phyloP scores from a whole-genome alignment of 768 basidiomycete genomes.

The Saitozyma sp. region DNA sequence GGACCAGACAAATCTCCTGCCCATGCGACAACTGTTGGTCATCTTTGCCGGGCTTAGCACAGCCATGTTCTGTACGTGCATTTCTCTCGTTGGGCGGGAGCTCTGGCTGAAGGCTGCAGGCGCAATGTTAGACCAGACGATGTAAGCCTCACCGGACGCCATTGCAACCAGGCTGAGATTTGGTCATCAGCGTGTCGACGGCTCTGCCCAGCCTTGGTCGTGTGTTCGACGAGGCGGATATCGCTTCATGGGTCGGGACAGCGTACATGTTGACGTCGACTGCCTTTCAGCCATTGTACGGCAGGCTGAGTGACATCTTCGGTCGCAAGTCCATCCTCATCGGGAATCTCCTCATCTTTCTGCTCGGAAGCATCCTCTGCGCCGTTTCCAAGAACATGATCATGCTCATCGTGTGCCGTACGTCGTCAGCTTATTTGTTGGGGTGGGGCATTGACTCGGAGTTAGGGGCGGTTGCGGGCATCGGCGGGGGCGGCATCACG shows the following conservation, averaged over 20 bases:
- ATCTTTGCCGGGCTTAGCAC: conserved; percentile 65
- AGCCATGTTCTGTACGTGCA: conserved; percentile 64
- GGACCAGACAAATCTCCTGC: conserved; percentile 75
- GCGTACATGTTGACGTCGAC: conserved; percentile 64
- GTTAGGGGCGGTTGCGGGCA: conserved; percentile 67
- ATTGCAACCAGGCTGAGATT: background rate
- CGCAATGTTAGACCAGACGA: conserved; percentile 69
- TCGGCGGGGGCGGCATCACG: conserved; percentile 70
- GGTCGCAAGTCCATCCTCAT: conserved; percentile 64
- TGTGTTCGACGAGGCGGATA: conserved; percentile 65
- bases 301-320: conserved; percentile 52
- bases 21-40: conserved; percentile 63
- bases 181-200: conserved; percentile 60
- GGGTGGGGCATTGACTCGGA: no score
- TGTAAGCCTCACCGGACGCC: conserved; percentile 47
- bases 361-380: conserved; percentile 66
- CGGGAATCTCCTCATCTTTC: conserved; percentile 64
- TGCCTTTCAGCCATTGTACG: conserved; percentile 62
- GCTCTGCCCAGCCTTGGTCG: conserved; percentile 70
- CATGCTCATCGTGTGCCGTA: conserved; percentile 69
- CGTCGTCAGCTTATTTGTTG: no score
- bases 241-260: conserved; percentile 71
- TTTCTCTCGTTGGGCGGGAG: no score
- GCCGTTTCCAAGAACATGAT: conserved; percentile 64
- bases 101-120: no score